These are phyloP conservation scores for Leccinum rimulosum DNA, from an alignment of 768 basidiomycete genomes.

Conservation along the genomic window DNA sequence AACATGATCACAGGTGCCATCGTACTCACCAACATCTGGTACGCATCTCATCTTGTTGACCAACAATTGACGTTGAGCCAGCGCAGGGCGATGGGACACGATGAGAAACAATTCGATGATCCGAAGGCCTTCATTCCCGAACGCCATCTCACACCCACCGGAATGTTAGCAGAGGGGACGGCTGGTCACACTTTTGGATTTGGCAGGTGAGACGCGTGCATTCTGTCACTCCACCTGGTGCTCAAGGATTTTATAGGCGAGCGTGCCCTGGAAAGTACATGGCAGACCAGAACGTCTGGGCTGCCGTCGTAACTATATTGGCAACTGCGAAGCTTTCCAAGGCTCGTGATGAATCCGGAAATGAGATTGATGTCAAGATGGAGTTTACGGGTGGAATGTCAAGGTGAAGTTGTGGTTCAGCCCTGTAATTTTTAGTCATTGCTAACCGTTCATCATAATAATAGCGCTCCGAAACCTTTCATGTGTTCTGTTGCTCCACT, in stretches of 20 bases:
- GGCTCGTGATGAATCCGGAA: constrained; percentile 28
- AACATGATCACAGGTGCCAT: constrained; percentile 13
- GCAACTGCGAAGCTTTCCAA: constrained; percentile 27
- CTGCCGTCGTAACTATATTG: constrained; percentile 31
- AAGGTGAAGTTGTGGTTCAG: constrained; percentile 8
- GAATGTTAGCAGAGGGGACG: constrained; percentile 8
- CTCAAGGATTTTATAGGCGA: constrained; percentile 17
- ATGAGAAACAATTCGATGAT: constrained; percentile 49
- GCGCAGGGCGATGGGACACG: constrained; percentile 46
- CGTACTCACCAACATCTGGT: constrained; percentile 29
- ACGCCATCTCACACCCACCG: constrained; percentile 41
- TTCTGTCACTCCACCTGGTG: not conserved
- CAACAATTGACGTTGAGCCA: not conserved
- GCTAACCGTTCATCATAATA: constrained; percentile 1
- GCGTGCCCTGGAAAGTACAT: constrained; percentile 35
- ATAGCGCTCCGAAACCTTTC: constrained; percentile 26
- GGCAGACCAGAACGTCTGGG: constrained; percentile 34
- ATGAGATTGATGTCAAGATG: constrained; percentile 23
- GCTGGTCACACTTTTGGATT: constrained; percentile 17
- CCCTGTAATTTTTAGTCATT: not conserved
- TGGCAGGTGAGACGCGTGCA: constrained; percentile 22
- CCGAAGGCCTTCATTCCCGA: constrained; percentile 56
- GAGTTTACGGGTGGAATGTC: constrained; percentile 24
- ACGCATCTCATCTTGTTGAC: not conserved
- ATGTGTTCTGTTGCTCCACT: constrained; percentile 16